Conservation (phyloP, 2,329 filamentous ascomycete genomes). For the Escovopsis weberi region DNA sequence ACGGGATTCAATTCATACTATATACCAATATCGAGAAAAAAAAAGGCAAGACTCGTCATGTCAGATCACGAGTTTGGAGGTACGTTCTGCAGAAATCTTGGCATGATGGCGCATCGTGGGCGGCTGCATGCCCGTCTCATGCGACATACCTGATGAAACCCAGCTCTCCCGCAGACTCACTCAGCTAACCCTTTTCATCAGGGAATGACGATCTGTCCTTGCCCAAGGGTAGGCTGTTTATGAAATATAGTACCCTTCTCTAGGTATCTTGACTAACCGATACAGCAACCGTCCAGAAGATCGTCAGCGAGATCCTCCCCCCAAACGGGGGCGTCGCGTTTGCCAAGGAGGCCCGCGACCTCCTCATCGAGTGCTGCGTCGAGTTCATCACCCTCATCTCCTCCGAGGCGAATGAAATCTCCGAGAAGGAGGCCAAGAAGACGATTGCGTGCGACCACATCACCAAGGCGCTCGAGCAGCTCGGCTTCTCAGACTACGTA, state of each 20-base stretch:
- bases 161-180: neutral
- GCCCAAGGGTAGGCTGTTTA: conserved; percentile 39
- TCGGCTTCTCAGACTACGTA: conserved; percentile 89
- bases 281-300: conserved; percentile 58
- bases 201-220: conserved; percentile 49
- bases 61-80: conserved; percentile 53
- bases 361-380: conserved; percentile 96
- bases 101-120: too few species aligned
- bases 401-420: conserved; percentile 98
- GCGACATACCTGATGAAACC: too few species aligned
- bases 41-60: conserved; percentile 24
- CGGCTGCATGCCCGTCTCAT: too few species aligned
- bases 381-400: conserved; percentile 98
- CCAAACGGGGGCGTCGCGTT: conserved; percentile 64
- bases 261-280: conserved; percentile 12
- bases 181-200: conserved; percentile 13
- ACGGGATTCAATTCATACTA: too few species aligned
- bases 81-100: conserved; percentile 11
- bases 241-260: neutral
- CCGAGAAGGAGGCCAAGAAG: conserved; percentile 97
- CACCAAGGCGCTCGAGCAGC: conserved; percentile 79
- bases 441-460: conserved; percentile 98
- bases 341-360: conserved; percentile 85
- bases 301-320: conserved; percentile 86
- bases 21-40: too few species aligned